phyloP scores from a whole-genome alignment of 75 land plant genomes.

The Pseudotsuga menziesii region DNA sequence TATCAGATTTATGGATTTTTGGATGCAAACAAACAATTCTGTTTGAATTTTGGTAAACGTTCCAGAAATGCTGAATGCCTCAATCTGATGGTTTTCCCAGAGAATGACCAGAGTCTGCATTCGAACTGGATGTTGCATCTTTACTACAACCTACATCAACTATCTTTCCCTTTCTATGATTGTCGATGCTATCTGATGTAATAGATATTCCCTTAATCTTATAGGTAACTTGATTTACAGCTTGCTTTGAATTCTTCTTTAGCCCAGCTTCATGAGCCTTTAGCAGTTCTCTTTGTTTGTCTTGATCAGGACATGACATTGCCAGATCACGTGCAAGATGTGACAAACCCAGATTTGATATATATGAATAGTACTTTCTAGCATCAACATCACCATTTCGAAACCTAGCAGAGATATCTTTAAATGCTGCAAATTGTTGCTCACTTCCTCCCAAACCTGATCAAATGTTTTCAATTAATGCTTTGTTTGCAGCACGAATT shows the following conservation, averaged over 20 bases:
- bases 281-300: constrained; percentile 68
- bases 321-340: constrained; percentile 81
- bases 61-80: too few relatives aligned
- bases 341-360: constrained; percentile 68
- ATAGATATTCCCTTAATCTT: neutral
- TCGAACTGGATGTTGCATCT: constrained; percentile 25
- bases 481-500: constrained; percentile 76
- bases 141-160: constrained; percentile 19
- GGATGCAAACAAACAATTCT: too few relatives aligned
- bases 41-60: too few relatives aligned
- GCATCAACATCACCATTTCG: constrained; percentile 62
- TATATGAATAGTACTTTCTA: constrained; percentile 44
- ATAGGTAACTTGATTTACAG: constrained; percentile 5
- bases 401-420: constrained; percentile 59
- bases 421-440: constrained; percentile 66
- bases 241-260: constrained; percentile 5
- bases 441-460: constrained; percentile 61
- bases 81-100: constrained; percentile 18
- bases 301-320: constrained; percentile 81
- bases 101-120: constrained; percentile 14
- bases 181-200: constrained; percentile 7
- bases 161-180: constrained; percentile 37
- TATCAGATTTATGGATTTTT: too few relatives aligned
- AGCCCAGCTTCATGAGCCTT: constrained; percentile 41
- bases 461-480: constrained; percentile 71